A percentile compares a stretch with the other conserved stretches of the same genome.
These are phyloP conservation scores for Debaryomyces castellii DNA, from an alignment of 805 yeast genomes.

Conservation along the genomic window DNA sequence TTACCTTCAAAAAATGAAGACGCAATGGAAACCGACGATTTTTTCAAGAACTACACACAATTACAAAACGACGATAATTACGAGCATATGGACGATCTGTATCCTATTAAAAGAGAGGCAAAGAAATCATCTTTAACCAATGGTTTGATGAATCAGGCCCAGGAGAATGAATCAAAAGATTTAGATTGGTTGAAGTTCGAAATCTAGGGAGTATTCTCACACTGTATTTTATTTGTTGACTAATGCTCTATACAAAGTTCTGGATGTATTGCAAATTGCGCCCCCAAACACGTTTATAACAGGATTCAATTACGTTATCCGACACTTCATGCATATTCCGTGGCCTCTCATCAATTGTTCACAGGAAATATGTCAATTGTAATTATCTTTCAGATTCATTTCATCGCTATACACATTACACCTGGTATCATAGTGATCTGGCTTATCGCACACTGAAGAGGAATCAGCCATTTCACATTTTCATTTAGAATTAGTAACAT, in stretches of 20 bases:
- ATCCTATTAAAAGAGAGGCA: conserved; percentile 5
- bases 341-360: neutral
- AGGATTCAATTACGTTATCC: too few relatives aligned
- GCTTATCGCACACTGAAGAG: neutral
- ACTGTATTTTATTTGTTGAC: too few relatives aligned
- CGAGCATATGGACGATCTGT: conserved; percentile 4
- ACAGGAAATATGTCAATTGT: neutral
- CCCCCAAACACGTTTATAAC: too few relatives aligned
- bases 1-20: conserved; percentile 1
- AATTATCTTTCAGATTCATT: neutral
- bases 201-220: conserved; percentile 8
- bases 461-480: too few relatives aligned
- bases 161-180: conserved; percentile 18
- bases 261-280: too few relatives aligned
- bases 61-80: conserved; percentile 1
- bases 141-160: conserved; percentile 11
- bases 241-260: too few relatives aligned
- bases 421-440: neutral
- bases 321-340: neutral
- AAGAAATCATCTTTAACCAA: conserved; percentile 10
- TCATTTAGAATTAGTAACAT: neutral
- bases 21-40: conserved; percentile 9
- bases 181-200: conserved; percentile 36
- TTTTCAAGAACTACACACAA: conserved; percentile 6
- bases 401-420: neutral